Conservation (phyloP, 2,329 filamentous ascomycete genomes). For the Talaromyces sp. region DNA sequence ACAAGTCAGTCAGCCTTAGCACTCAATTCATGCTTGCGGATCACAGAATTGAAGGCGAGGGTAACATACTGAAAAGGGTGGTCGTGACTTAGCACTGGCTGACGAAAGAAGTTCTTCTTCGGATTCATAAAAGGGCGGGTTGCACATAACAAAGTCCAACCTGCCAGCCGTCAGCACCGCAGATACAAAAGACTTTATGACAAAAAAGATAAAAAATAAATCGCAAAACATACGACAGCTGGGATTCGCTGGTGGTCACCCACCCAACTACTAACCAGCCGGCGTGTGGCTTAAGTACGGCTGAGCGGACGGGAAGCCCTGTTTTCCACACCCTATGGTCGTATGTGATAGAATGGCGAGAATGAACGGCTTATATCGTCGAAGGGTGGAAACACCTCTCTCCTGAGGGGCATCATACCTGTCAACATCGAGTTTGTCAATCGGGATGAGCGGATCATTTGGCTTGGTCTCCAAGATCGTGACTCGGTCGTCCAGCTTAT, state of each 20-base stretch:
- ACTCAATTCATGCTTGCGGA: too few species aligned
- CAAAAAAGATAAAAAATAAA: slow-evolving; percentile 10
- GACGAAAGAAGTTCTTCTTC: slow-evolving; percentile 61
- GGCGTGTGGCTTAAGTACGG: slow-evolving; percentile 28
- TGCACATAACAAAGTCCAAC: slow-evolving; percentile 84
- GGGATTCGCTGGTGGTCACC: slow-evolving; percentile 47
- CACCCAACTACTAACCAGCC: slow-evolving; percentile 46
- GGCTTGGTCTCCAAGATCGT: slow-evolving; percentile 54
- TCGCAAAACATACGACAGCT: slow-evolving; percentile 44
- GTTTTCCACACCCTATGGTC: slow-evolving; percentile 20
- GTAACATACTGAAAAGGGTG: slow-evolving; percentile 61
- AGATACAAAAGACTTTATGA: not conserved
- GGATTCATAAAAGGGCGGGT: slow-evolving; percentile 90
- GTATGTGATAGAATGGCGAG: not conserved
- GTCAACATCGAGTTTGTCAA: slow-evolving; percentile 40
- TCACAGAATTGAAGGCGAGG: too few species aligned
- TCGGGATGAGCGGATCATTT: slow-evolving; percentile 57
- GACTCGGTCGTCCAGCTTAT: slow-evolving; percentile 61
- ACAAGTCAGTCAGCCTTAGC: too few species aligned
- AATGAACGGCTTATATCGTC: slow-evolving; percentile 1
- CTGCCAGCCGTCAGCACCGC: not conserved
- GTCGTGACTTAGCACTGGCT: slow-evolving; percentile 60
- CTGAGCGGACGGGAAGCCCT: slow-evolving; percentile 21
- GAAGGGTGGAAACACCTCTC: not conserved
- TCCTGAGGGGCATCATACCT: slow-evolving; percentile 13